Evolutionary conservation across 2,329 filamentous ascomycete species (phyloP), one percentile per base, ranked within the genome.

Genomic region (Zymoseptoria ardabiliae): DNA sequence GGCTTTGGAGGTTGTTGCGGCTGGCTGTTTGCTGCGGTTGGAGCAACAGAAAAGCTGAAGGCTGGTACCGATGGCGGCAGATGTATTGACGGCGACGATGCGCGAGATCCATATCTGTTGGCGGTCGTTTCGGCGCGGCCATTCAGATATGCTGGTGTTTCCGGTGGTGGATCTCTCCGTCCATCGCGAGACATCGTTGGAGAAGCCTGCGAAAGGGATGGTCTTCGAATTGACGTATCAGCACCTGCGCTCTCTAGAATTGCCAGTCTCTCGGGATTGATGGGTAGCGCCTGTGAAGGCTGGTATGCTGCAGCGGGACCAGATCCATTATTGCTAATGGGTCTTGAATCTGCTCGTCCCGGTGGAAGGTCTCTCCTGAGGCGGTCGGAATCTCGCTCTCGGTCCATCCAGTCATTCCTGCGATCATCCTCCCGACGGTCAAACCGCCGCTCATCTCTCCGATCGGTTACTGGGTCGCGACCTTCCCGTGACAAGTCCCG

Each of bases 1-100:
- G 59, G 54, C 57, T 72, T 73, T 8, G 69, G 64, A 19, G 69
- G 61, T 20, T 70, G 63, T 22, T 70, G 64, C 23, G 65, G 48
- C 17, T 60, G 60, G 23, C 54, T 60, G 55, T 63, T 66, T 23
- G 63, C 59, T 21, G 72, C 63, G 20, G 69, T 60, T 22, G 72
- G 65, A 4, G 68, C 68, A 25, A 72, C 65, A 5, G 70, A 70
- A 30, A 72, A 63, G 48, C 68, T 71, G 69, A 83, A 84, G n/a
- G 81, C 80, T 23, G 81, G 81, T 13, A 84, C 80, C 13, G 35
- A 45, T 56, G 77, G 75, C 17, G 78, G 78, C 23, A 80, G 79
- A 61, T 81, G 79, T 25, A 79, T 80, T 45, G 81, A 80, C 10
- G 81, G 81, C 19, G 79, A 81, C 55, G 73, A 72, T n/a, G 75